These are phyloP conservation scores for Fusarium sp. DNA, from an alignment of 2,329 filamentous ascomycete species.

Conservation along the genomic window DNA sequence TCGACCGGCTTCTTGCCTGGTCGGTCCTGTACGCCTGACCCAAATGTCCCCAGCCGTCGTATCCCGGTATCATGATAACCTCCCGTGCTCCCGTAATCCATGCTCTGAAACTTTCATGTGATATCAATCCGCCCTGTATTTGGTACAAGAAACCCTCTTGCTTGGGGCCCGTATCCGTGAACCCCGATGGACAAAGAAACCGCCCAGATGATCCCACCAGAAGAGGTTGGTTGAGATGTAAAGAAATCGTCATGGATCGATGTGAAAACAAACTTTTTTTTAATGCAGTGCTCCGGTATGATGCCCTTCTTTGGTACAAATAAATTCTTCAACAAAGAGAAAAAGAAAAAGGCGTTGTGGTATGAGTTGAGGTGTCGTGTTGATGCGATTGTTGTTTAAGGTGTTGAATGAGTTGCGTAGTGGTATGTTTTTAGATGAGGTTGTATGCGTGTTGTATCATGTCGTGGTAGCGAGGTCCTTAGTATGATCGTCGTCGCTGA, in stretches of 20 bases:
- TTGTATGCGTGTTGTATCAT: conserved; percentile 18
- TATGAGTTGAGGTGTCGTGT: conserved; percentile 35
- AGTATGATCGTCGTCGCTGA: conserved; percentile 69
- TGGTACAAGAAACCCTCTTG: conserved; percentile 48
- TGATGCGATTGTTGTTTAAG: conserved; percentile 29
- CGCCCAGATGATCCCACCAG: conserved; percentile 40
- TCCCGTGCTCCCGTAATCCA: conserved; percentile 51
- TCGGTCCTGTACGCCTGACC: conserved; percentile 45
- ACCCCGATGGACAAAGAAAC: conserved; percentile 41
- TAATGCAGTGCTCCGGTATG: conserved; percentile 63
- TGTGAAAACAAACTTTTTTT: conserved; percentile 54
- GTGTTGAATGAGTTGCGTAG: conserved; percentile 51
- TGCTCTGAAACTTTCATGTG: conserved; percentile 51
- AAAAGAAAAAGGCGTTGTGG: conserved; percentile 39
- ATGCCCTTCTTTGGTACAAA: conserved; percentile 62
- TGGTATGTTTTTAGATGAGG: conserved; percentile 28
- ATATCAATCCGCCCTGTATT: conserved; percentile 49
- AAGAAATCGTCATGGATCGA: conserved; percentile 41
- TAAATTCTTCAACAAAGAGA: conserved; percentile 45
- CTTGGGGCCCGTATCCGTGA: conserved; percentile 44
- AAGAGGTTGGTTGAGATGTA: conserved; percentile 32
- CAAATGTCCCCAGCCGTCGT: conserved; percentile 45
- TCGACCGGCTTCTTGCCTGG: conserved; percentile 44
- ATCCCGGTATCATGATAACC: conserved; percentile 50
- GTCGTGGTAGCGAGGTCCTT: conserved; percentile 43